Evolutionary conservation across 345 rosid species (phyloP).

Genomic region (Rhizophora mangle): DNA sequence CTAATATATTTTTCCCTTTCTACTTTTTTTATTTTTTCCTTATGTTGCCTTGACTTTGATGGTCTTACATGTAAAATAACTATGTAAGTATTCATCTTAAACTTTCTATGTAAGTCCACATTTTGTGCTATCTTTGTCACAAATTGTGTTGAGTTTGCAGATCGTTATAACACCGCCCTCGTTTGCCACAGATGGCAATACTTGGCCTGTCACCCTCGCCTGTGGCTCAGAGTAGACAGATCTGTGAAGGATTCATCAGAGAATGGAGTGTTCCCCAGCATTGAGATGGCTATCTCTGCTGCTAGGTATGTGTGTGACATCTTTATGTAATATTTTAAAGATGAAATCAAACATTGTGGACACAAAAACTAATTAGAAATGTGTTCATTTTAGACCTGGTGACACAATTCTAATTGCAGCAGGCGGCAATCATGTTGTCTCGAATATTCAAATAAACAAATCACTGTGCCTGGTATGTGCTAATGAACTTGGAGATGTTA

Average conservation of each 20-base stretch:
- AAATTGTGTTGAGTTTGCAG: slow-evolving; percentile 76
- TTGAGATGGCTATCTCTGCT: slow-evolving; percentile 80
- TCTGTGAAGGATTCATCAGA: slow-evolving; percentile 50
- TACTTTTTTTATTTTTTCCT: too few species aligned
- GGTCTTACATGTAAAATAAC: neutral
- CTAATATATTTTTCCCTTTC: too few species aligned
- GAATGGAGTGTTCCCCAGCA: slow-evolving; percentile 69
- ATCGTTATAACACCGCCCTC: slow-evolving; percentile 99
- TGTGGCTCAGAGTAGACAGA: slow-evolving; percentile 94
- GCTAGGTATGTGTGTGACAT: slow-evolving; percentile 61
- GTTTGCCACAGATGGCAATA: slow-evolving; percentile 98
- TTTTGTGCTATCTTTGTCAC: slow-evolving; percentile 38
- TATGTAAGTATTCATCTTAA: neutral
- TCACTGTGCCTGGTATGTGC: slow-evolving; percentile 93
- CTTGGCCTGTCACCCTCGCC: slow-evolving; percentile 91
- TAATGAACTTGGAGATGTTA: neutral
- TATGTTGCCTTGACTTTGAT: too few species aligned
- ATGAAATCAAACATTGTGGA: neutral
- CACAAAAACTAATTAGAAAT: slow-evolving; percentile 21
- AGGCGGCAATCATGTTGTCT: slow-evolving; percentile 72
- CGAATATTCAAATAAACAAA: slow-evolving; percentile 79
- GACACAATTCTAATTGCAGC: slow-evolving; percentile 89
- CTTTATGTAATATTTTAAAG: neutral
- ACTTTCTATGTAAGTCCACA: neutral
- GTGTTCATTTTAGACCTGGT: slow-evolving; percentile 64